Conservation (phyloP, 306 rosid species). For the Ceratonia siliqua region DNA sequence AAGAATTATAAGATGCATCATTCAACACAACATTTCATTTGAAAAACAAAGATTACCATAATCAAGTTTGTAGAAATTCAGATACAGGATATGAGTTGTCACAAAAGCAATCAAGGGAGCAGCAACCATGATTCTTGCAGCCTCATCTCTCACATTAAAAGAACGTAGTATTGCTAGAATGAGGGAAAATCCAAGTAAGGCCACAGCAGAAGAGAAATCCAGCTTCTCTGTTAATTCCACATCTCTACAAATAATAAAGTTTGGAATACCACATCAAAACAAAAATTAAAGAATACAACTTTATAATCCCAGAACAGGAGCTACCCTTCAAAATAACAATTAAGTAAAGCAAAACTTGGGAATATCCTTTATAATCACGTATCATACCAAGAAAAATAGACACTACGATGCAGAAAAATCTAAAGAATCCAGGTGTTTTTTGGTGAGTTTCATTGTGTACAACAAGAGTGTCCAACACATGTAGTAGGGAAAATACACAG, state of each 20-base stretch:
- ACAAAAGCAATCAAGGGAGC: conserved; percentile 85
- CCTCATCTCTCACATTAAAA: conserved; percentile 74
- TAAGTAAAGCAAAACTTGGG: background rate
- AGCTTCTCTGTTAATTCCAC: conserved; percentile 74
- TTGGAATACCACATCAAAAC: background rate
- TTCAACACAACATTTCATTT: conserved; percentile 9
- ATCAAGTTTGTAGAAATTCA: conserved; percentile 79
- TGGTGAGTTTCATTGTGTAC: background rate
- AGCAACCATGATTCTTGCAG: conserved; percentile 86
- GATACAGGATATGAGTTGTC: conserved; percentile 87
- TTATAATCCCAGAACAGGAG: background rate
- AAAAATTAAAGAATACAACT: background rate
- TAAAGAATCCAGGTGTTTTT: background rate
- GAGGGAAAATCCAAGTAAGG: conserved; percentile 65
- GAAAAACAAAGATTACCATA: conserved; percentile 55
- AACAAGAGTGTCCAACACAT: background rate
- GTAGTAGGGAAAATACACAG: background rate
- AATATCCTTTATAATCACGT: background rate
- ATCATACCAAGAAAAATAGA: background rate
- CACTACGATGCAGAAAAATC: background rate
- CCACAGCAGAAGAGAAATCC: conserved; percentile 63
- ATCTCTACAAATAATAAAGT: conserved; percentile 42
- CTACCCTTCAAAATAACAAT: background rate
- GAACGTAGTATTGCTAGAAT: conserved; percentile 51
- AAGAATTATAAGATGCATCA: conserved; percentile 12